phyloP scores from a whole-genome alignment of 306 rosid genomes.

The Casuarina equisetifolia region DNA sequence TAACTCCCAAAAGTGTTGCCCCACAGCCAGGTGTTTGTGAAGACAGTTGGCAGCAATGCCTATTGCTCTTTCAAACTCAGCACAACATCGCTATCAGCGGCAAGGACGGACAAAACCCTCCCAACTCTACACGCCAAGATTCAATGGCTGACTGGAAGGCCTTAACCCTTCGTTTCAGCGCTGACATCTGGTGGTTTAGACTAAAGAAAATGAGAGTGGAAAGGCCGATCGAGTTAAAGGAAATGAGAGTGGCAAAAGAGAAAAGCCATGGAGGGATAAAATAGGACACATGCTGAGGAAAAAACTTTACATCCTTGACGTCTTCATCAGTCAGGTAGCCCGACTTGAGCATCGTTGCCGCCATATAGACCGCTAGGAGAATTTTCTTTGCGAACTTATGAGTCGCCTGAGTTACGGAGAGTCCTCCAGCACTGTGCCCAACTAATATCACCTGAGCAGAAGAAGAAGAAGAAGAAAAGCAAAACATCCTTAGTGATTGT shows the following conservation, averaged over 20 bases:
- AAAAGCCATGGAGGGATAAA: conserved; percentile 1
- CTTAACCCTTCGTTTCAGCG: too few relatives aligned
- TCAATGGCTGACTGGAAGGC: too few relatives aligned
- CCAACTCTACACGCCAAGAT: too few relatives aligned
- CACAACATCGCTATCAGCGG: conserved; percentile 30
- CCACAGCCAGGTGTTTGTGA: conserved; percentile 16
- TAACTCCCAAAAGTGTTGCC: neutral
- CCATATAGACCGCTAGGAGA: conserved; percentile 66
- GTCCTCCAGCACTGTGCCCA: conserved; percentile 95
- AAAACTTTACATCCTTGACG: conserved; percentile 47
- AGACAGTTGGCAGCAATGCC: conserved; percentile 44
- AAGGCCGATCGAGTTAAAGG: too few relatives aligned
- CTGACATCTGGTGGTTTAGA: too few relatives aligned
- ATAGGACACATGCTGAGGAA: neutral
- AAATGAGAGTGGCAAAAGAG: neutral
- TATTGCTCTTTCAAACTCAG: neutral
- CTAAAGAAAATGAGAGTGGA: too few relatives aligned
- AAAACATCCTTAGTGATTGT: neutral
- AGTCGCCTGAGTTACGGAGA: conserved; percentile 72
- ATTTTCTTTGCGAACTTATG: conserved; percentile 69
- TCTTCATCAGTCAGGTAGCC: conserved; percentile 68
- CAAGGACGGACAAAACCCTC: conserved; percentile 6
- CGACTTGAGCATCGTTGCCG: conserved; percentile 83
- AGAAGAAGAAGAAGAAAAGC: neutral
- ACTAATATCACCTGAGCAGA: conserved; percentile 65